phyloP scores from a whole-genome alignment of 1,284 basidiomycete species.

The Marasmius sp. region DNA sequence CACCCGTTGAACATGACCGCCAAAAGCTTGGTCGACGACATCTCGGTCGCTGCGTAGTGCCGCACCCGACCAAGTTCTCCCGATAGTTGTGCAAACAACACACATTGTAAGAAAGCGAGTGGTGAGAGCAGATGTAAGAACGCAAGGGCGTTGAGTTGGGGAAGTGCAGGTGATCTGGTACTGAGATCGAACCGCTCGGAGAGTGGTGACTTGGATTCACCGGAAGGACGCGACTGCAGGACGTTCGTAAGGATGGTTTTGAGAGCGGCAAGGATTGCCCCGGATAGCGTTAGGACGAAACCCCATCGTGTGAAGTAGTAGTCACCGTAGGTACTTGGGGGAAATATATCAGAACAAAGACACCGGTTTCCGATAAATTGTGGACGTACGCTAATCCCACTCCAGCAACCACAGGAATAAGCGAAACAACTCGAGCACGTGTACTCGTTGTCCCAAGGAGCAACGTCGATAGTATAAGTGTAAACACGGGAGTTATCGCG shows the following conservation, averaged over 20 bases:
- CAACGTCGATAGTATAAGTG: slow-evolving; percentile 70
- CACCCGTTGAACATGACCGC: slow-evolving; percentile 76
- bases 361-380: neutral
- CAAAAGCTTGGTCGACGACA: slow-evolving; percentile 49
- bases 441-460: slow-evolving; percentile 55
- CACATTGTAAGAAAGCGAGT: slow-evolving; percentile 85
- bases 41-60: slow-evolving; percentile 48
- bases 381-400: slow-evolving; percentile 86
- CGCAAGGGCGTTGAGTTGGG: slow-evolving; percentile 78
- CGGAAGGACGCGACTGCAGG: slow-evolving; percentile 48
- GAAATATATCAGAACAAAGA: slow-evolving; percentile 6
- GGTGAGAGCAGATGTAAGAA: slow-evolving; percentile 84
- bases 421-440: slow-evolving; percentile 63
- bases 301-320: slow-evolving; percentile 86
- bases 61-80: slow-evolving; percentile 77
- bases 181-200: slow-evolving; percentile 9
- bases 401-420: slow-evolving; percentile 87
- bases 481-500: slow-evolving; percentile 90
- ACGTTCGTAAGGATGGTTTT: slow-evolving; percentile 91
- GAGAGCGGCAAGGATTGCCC: slow-evolving; percentile 85
- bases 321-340: slow-evolving; percentile 80
- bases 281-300: slow-evolving; percentile 81
- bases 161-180: neutral
- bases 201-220: slow-evolving; percentile 16
- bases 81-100: slow-evolving; percentile 69